Evolutionary conservation across 257 asterid species (phyloP).

Genomic region (Lycium ferocissimum): DNA sequence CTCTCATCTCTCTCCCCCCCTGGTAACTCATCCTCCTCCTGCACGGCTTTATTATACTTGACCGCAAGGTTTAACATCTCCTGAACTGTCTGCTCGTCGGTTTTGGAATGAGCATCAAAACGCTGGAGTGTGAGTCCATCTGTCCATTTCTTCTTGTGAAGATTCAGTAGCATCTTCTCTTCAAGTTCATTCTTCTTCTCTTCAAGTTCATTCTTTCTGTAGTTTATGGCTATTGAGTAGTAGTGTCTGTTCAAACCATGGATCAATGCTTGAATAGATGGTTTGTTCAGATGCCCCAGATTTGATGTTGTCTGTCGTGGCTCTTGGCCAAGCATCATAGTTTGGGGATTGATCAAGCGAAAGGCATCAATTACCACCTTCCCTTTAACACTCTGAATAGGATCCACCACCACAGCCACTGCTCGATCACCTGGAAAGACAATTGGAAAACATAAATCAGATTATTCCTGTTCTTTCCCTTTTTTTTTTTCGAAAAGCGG

Average conservation of each 20-base stretch:
- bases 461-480: too few species aligned
- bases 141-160: conserved; percentile 96
- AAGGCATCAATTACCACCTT: conserved; percentile 99
- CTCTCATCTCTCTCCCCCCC: too few species aligned
- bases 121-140: conserved; percentile 89
- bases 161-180: conserved; percentile 96
- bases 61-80: conserved; percentile 84
- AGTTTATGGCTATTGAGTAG: conserved; percentile 94
- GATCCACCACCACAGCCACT: conserved; percentile 98
- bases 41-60: conserved; percentile 96
- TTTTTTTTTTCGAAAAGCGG: too few species aligned
- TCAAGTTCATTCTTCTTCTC: conserved; percentile 99
- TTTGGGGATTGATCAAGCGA: conserved; percentile 93
- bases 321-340: conserved; percentile 99
- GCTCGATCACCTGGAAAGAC: too few species aligned
- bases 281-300: conserved; percentile 94
- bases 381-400: conserved; percentile 98
- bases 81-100: conserved; percentile 93
- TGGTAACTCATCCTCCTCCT: conserved; percentile 95
- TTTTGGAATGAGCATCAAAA: conserved; percentile 91
- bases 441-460: too few species aligned
- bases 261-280: conserved; percentile 96
- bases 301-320: conserved; percentile 99
- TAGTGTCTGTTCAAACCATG: conserved; percentile 97
- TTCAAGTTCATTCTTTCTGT: too few species aligned